phyloP scores from a whole-genome alignment of 306 rosid genomes.

The Corylus heterophylla region DNA sequence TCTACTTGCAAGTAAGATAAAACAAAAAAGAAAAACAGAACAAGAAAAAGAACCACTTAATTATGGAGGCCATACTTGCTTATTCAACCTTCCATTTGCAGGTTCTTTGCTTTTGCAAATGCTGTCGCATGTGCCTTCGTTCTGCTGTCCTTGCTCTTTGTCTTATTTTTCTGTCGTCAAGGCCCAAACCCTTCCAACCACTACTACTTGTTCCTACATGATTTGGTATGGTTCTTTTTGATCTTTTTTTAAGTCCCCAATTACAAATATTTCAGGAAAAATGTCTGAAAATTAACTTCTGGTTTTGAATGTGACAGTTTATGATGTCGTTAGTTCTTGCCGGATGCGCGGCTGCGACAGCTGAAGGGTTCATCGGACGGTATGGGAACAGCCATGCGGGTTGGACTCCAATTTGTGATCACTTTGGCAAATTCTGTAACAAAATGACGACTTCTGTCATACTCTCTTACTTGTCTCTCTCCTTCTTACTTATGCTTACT shows the following conservation, averaged over 20 bases:
- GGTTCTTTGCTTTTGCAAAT: too few species aligned
- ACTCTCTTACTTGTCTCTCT: slow-evolving; percentile 46
- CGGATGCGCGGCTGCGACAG: slow-evolving; percentile 54
- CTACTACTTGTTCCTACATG: slow-evolving; percentile 49
- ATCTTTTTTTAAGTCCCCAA: neutral
- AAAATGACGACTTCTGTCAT: slow-evolving; percentile 29
- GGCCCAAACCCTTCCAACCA: too few species aligned
- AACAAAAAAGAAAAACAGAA: neutral
- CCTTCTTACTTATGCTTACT: slow-evolving; percentile 39
- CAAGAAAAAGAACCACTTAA: neutral
- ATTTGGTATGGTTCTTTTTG: slow-evolving; percentile 41
- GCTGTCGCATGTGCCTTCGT: too few species aligned
- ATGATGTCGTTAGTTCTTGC: slow-evolving; percentile 34
- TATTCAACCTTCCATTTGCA: slow-evolving; percentile 15
- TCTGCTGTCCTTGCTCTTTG: too few species aligned
- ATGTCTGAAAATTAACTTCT: neutral
- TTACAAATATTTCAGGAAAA: neutral
- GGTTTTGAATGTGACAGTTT: slow-evolving; percentile 25
- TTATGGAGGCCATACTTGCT: too few species aligned
- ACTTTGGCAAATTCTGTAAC: slow-evolving; percentile 40
- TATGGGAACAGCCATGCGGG: slow-evolving; percentile 51
- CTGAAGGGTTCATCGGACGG: slow-evolving; percentile 50
- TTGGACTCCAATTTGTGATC: slow-evolving; percentile 54
- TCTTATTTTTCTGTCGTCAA: too few species aligned
- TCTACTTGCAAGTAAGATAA: slow-evolving; percentile 41